Percentiles rank a stretch among this genome's conserved stretches.
Conservation (phyloP, 2,329 filamentous ascomycete species). For the Cercospora canescens region DNA sequence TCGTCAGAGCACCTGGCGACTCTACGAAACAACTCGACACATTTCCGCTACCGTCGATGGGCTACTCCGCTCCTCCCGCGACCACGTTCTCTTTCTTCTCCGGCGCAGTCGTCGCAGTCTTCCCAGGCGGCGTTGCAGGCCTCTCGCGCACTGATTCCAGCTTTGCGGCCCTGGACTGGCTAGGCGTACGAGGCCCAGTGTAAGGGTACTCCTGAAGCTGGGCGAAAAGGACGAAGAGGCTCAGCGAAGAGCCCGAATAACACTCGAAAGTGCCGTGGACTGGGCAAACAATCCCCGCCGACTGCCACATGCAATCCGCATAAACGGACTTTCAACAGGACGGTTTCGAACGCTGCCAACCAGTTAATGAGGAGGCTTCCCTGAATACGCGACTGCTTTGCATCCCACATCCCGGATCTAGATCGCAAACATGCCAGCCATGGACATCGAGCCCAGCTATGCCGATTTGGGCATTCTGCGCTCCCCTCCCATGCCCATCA, state of each 20-base stretch:
- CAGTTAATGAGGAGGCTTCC: not conserved
- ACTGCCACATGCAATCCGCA: constrained; percentile 5
- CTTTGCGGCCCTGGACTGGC: constrained; percentile 50
- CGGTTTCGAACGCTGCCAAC: not conserved
- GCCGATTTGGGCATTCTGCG: constrained; percentile 30
- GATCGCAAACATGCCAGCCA: constrained; percentile 33
- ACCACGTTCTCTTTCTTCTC: constrained; percentile 33
- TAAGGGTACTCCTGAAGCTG: constrained; percentile 48
- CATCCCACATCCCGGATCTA: not conserved
- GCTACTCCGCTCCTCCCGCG: constrained; percentile 42
- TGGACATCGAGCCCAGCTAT: constrained; percentile 35
- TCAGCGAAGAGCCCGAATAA: constrained; percentile 1
- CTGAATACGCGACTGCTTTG: not conserved
- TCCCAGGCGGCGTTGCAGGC: constrained; percentile 32
- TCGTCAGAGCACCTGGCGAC: constrained; percentile 22
- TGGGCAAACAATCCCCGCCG: not conserved
- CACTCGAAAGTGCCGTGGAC: constrained; percentile 1
- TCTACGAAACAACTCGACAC: constrained; percentile 4
- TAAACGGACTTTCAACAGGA: not conserved
- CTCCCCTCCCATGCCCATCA: constrained; percentile 35
- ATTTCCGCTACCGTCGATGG: constrained; percentile 41
- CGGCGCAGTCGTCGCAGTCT: constrained; percentile 39
- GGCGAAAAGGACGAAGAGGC: constrained; percentile 44
- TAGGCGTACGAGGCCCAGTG: constrained; percentile 50
- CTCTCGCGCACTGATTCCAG: constrained; percentile 46